A percentile compares a stretch with the other conserved stretches of the same genome.
Evolutionary conservation across 2,329 filamentous ascomycete species (phyloP).

Genomic region (Aspergillus candidus): DNA sequence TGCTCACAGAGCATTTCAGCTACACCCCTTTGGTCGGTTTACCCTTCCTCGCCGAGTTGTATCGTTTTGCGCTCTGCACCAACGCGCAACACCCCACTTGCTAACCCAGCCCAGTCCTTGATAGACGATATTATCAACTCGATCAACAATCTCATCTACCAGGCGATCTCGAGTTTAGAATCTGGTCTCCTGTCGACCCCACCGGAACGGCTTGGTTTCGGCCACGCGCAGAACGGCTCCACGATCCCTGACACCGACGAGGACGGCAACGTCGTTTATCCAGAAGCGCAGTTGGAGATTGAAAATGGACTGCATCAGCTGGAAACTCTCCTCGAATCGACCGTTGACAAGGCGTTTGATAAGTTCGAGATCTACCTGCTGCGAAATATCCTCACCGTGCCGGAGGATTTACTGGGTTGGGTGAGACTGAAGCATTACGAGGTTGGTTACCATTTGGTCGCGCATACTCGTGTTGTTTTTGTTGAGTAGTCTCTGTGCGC

Average conservation of each 20-base stretch:
- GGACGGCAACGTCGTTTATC: slow-evolving; percentile 42
- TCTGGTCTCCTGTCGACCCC: slow-evolving; percentile 68
- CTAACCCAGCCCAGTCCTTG: slow-evolving; percentile 57
- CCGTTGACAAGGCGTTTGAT: slow-evolving; percentile 80
- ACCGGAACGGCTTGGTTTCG: slow-evolving; percentile 76
- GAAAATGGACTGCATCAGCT: slow-evolving; percentile 82
- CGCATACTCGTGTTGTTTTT: neutral
- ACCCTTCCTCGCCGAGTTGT: neutral
- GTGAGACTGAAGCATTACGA: slow-evolving; percentile 82
- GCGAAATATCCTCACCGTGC: slow-evolving; percentile 72
- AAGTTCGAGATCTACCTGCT: slow-evolving; percentile 85
- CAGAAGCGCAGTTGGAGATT: slow-evolving; percentile 62
- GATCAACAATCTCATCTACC: slow-evolving; percentile 87
- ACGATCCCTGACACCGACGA: slow-evolving; percentile 43
- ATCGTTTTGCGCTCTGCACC: neutral
- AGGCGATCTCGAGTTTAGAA: slow-evolving; percentile 82
- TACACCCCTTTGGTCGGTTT: slow-evolving; percentile 79
- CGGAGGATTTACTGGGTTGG: slow-evolving; percentile 67
- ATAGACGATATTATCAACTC: slow-evolving; percentile 98
- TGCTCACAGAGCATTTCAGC: slow-evolving; percentile 91
- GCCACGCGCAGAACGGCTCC: slow-evolving; percentile 41
- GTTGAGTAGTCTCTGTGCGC: neutral
- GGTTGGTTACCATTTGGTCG: slow-evolving; percentile 35
- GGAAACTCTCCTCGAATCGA: slow-evolving; percentile 72
- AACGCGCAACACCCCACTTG: slow-evolving; percentile 2